These are phyloP conservation scores for Debaryomycetaceae sp. DNA, from an alignment of 1,139 yeast genomes.

Conservation along the genomic window DNA sequence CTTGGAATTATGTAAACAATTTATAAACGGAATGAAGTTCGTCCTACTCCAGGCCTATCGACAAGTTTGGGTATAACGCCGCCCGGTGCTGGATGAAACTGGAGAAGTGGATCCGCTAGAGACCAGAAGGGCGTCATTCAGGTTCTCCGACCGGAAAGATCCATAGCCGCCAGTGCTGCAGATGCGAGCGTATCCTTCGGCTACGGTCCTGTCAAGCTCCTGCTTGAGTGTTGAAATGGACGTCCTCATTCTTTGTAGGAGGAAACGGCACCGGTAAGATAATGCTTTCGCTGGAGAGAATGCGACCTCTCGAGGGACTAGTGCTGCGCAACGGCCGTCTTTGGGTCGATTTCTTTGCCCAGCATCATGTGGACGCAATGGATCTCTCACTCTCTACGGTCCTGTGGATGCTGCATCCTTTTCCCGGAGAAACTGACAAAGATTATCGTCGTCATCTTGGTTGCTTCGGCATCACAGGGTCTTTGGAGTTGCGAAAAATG, in stretches of 20 bases:
- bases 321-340: conserved; percentile 75
- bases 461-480: conserved; percentile 92
- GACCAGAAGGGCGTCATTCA: conserved; percentile 73
- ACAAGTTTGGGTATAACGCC: neutral
- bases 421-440: conserved; percentile 92
- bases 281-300: conserved; percentile 70
- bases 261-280: conserved; percentile 99
- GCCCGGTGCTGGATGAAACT: too few relatives aligned
- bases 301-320: conserved; percentile 63
- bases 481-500: conserved; percentile 88
- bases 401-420: conserved; percentile 82
- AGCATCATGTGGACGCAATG: conserved; percentile 98
- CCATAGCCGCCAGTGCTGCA: conserved; percentile 91
- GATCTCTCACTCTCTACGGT: conserved; percentile 83
- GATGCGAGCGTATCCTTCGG: conserved; percentile 80
- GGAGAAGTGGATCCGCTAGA: too few relatives aligned
- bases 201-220: conserved; percentile 51
- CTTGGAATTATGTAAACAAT: too few relatives aligned
- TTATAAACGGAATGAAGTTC: neutral
- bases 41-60: neutral
- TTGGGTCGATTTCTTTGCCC: conserved; percentile 97
- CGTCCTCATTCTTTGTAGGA: conserved; percentile 87
- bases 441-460: conserved; percentile 96
- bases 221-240: conserved; percentile 85
- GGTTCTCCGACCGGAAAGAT: conserved; percentile 90